Evolutionary conservation across 495 filamentous ascomycete genomes (phyloP).

Genomic region (Trichoderma reesei): DNA sequence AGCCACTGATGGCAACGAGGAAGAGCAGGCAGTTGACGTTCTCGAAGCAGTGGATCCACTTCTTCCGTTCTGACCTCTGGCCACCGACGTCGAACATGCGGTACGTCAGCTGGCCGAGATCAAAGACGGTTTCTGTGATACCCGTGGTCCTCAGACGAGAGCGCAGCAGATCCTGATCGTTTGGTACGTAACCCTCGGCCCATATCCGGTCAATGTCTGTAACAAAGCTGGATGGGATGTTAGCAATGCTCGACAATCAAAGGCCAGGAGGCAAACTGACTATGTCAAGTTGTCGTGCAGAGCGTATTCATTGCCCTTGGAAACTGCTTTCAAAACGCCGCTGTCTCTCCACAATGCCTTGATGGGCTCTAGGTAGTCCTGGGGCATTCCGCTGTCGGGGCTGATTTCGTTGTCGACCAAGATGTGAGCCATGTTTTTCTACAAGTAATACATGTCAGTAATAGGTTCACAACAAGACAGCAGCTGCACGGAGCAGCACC

Average conservation of each 20-base stretch:
- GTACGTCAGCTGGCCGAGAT: constrained; percentile 89
- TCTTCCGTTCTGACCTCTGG: constrained; percentile 94
- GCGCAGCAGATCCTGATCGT: constrained; percentile 90
- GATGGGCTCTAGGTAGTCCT: constrained; percentile 64
- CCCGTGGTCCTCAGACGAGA: constrained; percentile 89
- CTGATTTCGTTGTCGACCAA: constrained; percentile 65
- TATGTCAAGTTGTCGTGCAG: constrained; percentile 92
- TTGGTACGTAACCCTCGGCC: constrained; percentile 79
- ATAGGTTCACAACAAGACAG: not conserved
- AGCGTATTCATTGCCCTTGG: constrained; percentile 89
- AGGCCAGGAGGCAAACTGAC: constrained; percentile 42
- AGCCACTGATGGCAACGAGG: constrained; percentile 90
- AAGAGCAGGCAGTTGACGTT: constrained; percentile 91
- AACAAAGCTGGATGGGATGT: constrained; percentile 62
- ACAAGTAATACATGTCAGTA: constrained; percentile 8
- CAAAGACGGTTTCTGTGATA: constrained; percentile 95
- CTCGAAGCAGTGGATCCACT: constrained; percentile 99
- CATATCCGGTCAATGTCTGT: constrained; percentile 82
- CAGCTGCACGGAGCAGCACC: not conserved
- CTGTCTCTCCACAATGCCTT: constrained; percentile 73
- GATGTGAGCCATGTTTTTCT: constrained; percentile 46
- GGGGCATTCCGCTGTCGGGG: constrained; percentile 61
- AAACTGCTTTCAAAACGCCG: constrained; percentile 77
- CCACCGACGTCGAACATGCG: constrained; percentile 99
- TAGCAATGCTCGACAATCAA: constrained; percentile 6